phyloP scores from a whole-genome alignment of 306 rosid genomes.

The Pueraria montana region DNA sequence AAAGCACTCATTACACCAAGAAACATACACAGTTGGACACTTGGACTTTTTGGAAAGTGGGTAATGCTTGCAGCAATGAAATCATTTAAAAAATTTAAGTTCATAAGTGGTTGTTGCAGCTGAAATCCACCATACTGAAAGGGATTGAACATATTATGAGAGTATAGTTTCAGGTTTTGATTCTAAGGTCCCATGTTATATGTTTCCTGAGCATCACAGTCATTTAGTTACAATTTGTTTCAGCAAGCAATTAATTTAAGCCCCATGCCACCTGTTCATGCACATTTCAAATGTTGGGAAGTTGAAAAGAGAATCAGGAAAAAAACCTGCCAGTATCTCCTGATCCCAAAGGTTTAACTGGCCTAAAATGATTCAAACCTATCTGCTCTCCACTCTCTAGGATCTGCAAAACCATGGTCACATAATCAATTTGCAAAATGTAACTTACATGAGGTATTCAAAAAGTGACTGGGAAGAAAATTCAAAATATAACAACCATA shows the following conservation, averaged over 20 bases:
- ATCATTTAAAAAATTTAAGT: conserved; percentile 2
- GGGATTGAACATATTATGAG: conserved; percentile 1
- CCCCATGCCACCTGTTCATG: background rate
- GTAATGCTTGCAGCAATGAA: background rate
- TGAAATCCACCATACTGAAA: conserved; percentile 5
- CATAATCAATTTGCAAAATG: conserved; percentile 45
- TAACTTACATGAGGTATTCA: background rate
- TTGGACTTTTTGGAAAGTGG: background rate
- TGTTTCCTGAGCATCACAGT: background rate
- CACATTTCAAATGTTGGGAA: conserved; percentile 32
- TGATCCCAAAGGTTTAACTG: conserved; percentile 88
- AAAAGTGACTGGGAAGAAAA: conserved; percentile 31
- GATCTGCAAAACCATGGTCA: conserved; percentile 67
- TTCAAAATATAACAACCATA: conserved; percentile 19
- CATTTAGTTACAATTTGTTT: conserved; percentile 22
- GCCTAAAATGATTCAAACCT: conserved; percentile 88
- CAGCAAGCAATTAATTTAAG: background rate
- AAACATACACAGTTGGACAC: background rate
- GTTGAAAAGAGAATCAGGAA: conserved; percentile 22
- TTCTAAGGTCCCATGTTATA: background rate
- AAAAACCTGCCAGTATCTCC: conserved; percentile 97
- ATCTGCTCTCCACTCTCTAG: conserved; percentile 78
- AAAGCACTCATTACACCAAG: background rate
- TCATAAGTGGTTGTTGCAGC: background rate
- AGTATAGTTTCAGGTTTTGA: background rate